Evolutionary conservation across 108 stramenopile genomes (phyloP), one percentile per base, ranked within the genome.

Genomic region (Aurantiochytrium sp.): DNA sequence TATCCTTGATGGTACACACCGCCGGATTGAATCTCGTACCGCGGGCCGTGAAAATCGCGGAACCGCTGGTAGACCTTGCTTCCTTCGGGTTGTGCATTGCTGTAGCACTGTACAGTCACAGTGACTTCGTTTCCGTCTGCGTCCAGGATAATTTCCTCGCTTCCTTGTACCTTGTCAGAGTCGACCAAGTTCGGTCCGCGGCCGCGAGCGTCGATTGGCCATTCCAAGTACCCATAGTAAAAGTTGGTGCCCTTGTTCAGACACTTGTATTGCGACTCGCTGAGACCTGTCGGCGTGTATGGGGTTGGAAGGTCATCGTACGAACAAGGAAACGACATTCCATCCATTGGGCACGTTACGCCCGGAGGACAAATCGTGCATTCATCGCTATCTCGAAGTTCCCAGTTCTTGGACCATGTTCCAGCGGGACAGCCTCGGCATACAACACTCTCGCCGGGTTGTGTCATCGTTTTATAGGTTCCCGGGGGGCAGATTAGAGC

Each of bases 401-500:
- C 94, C 95, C 96, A 97, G 90, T 97, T 96, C 88, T 96, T 97
- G 60, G 94, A 94, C 96, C 96, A 97, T 5, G 94, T 95, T 5
- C 96, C 96, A 89, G 93, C 91, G 29, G 94, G 92, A 69, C 95
- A 96, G 42, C 88, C 90, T 49, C 23, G 44, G 35, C 89, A 90
- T 4, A 90, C 83, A 12, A 87, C 47, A 5, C 88, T 83, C 58
- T 64, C 88, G 60, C 94, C 92, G 8, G 60, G 90, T 4, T 58
- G 73, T 0, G 92, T 42, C 43, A 89, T 93, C 43, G 89, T 73
- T 4, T 94, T 89, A 72, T 93, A 95, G 21, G 87, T 91, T 23
- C 95, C 94, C 0, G 94, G 94, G 19, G 91, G 58, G 60, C 94
- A 95, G 5, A 94, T 72, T 16, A 90, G 90, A 6, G 94, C 93